Base-by-base conservation (phyloP, 768 basidiomycete genomes). In the Fibroporia radiculosa region DNA sequence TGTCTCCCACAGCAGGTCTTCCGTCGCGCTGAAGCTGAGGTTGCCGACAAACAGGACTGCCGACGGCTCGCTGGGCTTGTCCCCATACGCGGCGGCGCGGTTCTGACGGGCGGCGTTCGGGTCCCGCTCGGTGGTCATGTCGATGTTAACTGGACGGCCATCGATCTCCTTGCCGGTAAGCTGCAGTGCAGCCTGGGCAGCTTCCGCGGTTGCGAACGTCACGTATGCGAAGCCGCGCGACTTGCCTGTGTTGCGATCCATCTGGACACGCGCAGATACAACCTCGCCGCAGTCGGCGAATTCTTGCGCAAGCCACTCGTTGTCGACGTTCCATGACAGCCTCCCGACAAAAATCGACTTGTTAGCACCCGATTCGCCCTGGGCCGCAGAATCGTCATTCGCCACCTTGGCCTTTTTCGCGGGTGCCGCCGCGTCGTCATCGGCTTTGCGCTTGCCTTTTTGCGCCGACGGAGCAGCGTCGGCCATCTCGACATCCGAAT, bases 301-400 rank as follows among this genome's bases (percentile, higher is more conserved):
- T 64, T 97, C 95, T 62, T 82, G 75, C 39, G 84, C 79, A 50
- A 98, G 81, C 74, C 91, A 88, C 65, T 97, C 95, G 61, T 90
- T 86, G 70, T 97, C 95, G 50, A 98, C 85, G 62, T 87, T 89
- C 93, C 93, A 99, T 11, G 91, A 93, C 35, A 99, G 75, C 47
- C 78, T 77, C 44, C 95, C 95, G 53, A 99, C 91, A 59, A 93
- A 98, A 55, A 97, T 75, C 29, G 84, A 82, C 56, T 72, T 82
- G 13, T 71, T 69, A 46, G 80, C 73, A 51, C 77, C 73, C 0
- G 66, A 57, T 35, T 61, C 60, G 38, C 53, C 67, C 23, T 52
- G 57, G 4, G 56, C 44, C 13, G 64, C 63, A 24, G 64, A 65
- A n/a, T 73, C 67, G 45, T 71, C 81, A 54, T 82, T 74, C 36